These are phyloP conservation scores for Lyophyllum decastes DNA, from an alignment of 768 basidiomycete species.

Conservation along the genomic window DNA sequence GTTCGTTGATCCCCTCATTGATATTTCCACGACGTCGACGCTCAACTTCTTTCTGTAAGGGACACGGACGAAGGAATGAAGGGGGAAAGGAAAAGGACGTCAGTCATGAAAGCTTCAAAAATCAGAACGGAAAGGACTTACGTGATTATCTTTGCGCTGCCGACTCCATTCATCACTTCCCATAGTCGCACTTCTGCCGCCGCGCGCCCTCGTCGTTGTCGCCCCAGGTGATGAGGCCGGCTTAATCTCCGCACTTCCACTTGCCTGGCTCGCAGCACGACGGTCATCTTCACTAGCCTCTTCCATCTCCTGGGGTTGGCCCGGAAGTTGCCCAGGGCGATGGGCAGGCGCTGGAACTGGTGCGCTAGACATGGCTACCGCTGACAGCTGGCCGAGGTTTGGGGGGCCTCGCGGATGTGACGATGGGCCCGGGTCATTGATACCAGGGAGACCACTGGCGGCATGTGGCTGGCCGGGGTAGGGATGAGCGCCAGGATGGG, in stretches of 20 bases:
- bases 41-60: slow-evolving; percentile 94
- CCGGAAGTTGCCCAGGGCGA: slow-evolving; percentile 15
- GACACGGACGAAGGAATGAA: not conserved
- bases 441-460: slow-evolving; percentile 44
- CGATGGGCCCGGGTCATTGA: slow-evolving; percentile 72
- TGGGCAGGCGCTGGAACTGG: slow-evolving; percentile 20
- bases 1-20: slow-evolving; percentile 93
- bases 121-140: slow-evolving; percentile 31
- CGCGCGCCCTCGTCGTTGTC: slow-evolving; percentile 40
- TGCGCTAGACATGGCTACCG: slow-evolving; percentile 49
- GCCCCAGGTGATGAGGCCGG: slow-evolving; percentile 15
- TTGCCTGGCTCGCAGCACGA: slow-evolving; percentile 12
- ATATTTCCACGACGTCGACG: slow-evolving; percentile 93
- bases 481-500: slow-evolving; percentile 34
- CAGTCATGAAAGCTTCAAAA: not conserved
- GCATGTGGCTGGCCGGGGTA: slow-evolving; percentile 36
- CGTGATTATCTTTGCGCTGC: slow-evolving; percentile 83
- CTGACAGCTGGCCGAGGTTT: slow-evolving; percentile 58
- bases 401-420: slow-evolving; percentile 72
- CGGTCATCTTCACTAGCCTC: slow-evolving; percentile 29
- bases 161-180: slow-evolving; percentile 79
- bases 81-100: not conserved
- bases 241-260: slow-evolving; percentile 12
- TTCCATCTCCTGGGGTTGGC: slow-evolving; percentile 21
- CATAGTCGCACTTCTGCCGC: slow-evolving; percentile 61